Conservation (phyloP, 2,329 filamentous ascomycete species). For the Penicillium frequentans region DNA sequence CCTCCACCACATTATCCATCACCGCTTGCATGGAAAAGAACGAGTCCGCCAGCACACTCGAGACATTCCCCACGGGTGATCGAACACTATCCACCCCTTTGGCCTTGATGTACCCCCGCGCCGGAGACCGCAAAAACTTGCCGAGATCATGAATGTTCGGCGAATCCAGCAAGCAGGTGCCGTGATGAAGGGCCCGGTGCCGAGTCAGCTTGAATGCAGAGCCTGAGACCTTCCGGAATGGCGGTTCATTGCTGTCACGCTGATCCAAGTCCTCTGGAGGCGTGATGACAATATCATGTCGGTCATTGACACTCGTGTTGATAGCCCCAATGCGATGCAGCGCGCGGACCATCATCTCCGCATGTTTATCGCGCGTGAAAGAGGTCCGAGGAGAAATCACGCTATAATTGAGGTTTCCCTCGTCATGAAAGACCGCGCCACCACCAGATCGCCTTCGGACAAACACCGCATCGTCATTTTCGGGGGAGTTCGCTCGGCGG, state of each 20-base stretch:
- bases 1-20: constrained; percentile 57
- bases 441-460: constrained; percentile 86
- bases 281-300: constrained; percentile 89
- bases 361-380: constrained; percentile 85
- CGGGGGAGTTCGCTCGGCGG: constrained; percentile 18
- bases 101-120: constrained; percentile 71
- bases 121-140: constrained; percentile 73
- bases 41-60: constrained; percentile 52
- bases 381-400: constrained; percentile 75
- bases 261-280: constrained; percentile 26
- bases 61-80: constrained; percentile 78
- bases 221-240: constrained; percentile 77
- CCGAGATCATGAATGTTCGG: constrained; percentile 71
- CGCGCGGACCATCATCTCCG: constrained; percentile 88
- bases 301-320: constrained; percentile 76
- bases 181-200: constrained; percentile 81
- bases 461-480: constrained; percentile 53
- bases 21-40: constrained; percentile 51
- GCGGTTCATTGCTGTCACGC: constrained; percentile 33
- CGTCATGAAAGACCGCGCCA: constrained; percentile 91
- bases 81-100: constrained; percentile 90
- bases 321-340: constrained; percentile 52
- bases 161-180: constrained; percentile 79
- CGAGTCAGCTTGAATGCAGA: constrained; percentile 93
- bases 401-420: constrained; percentile 91